Base-by-base conservation (phyloP, 805 yeast genomes). In the Yamadazyma phyllophila region DNA sequence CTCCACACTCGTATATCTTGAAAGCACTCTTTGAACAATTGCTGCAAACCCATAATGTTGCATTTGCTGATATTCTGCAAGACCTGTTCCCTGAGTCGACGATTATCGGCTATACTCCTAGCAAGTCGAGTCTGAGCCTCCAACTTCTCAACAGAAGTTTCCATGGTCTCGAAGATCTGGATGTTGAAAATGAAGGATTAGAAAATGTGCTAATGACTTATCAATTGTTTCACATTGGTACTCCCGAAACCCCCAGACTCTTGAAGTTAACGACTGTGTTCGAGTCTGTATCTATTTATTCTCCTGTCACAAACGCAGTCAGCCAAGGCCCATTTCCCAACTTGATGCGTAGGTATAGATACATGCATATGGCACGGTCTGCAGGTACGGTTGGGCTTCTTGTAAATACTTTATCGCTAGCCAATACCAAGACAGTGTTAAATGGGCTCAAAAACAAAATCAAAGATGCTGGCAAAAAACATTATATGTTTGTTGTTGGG, bases 401-500 rank as follows among this genome's bases (percentile, higher is more conserved):
- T 29, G 91, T 94, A 33, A 95, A 94, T 60, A 92, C 98, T 0
- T 69, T 94, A 26, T 92, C 98, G 0, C 65, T 94, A 32, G 68
- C 82, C 32, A 85, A 88, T 58, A 87, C 96, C 5, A 78, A 81
- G 43, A 72, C 62, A n/a, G 67, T 92, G 30, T 72, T 92, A 43
- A 80, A 82, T 44, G 71, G 72, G 29, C 77, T 90, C 7, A 77
- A 80, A 12, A 61, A 69, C 20, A 76, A 85, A 64, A 80, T 94
- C 47, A 77, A 74, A 42, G 73, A 70, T 3, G 90, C 92, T 0
- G 97, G 88, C 1, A 94, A 94, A 66, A 94, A 94, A 59, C 92
- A 88, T 53, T 94, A 94, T 60, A 78, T 89, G 60, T 90, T 94
- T 68, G 98, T 91, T 3, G 98, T 94, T 3, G 99, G 99, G 9